Conservation (phyloP, 345 rosid species). For the Noccaea caerulescens region DNA sequence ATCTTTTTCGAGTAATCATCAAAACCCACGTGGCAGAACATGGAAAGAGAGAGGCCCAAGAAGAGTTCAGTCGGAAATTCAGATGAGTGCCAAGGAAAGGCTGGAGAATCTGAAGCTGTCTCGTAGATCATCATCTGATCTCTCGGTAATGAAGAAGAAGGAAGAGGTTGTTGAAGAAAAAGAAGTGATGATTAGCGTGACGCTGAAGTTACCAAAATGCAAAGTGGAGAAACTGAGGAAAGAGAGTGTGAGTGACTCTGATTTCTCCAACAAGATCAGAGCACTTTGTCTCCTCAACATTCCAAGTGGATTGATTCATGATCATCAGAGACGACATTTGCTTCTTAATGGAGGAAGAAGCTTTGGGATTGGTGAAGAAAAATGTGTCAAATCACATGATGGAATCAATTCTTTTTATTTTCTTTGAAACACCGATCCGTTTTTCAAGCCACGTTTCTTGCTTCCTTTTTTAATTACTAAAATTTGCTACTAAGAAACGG, state of each 20-base stretch:
- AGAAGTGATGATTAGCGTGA: constrained; percentile 54
- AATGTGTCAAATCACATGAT: constrained; percentile 53
- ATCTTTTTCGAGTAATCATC: constrained; percentile 11
- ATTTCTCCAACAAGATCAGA: constrained; percentile 72
- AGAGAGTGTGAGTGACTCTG: constrained; percentile 62
- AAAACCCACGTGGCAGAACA: constrained; percentile 40
- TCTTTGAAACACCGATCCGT: constrained; percentile 31
- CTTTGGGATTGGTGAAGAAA: constrained; percentile 32
- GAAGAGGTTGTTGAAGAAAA: constrained; percentile 12
- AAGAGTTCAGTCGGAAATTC: constrained; percentile 76
- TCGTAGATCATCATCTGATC: constrained; percentile 79
- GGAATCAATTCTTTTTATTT: constrained; percentile 41
- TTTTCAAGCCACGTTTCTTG: constrained; percentile 42
- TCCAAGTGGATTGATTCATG: constrained; percentile 18
- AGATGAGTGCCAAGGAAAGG: constrained; percentile 86
- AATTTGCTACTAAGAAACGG: constrained; percentile 15
- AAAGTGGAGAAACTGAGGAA: constrained; percentile 69
- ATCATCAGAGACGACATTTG: constrained; percentile 39
- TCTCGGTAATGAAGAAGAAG: constrained; percentile 50
- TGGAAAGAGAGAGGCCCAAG: constrained; percentile 54
- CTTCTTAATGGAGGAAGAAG: constrained; percentile 48
- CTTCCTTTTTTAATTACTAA: constrained; percentile 2
- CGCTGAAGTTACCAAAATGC: constrained; percentile 66
- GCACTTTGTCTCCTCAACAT: constrained; percentile 52
- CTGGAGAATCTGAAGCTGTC: constrained; percentile 80